Percentiles rank a stretch among this genome's conserved stretches.
Evolutionary conservation across 176 grass and related monocot genomes (phyloP).

Genomic region (Rhynchospora breviuscula): DNA sequence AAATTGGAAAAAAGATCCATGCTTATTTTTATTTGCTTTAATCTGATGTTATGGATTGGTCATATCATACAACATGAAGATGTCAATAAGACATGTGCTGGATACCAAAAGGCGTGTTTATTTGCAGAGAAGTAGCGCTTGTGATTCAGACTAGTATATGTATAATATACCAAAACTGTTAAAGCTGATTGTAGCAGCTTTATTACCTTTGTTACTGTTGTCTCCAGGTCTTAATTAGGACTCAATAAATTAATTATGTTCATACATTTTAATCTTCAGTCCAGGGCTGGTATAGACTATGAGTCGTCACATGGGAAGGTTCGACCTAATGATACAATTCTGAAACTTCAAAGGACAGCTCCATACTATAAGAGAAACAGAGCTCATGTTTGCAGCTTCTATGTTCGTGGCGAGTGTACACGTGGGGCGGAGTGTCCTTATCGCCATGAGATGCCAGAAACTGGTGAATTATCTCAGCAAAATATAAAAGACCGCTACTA

Average conservation of each 20-base stretch:
- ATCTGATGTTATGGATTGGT: not conserved
- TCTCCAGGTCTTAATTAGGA: not conserved
- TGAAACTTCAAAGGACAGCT: conserved; percentile 95
- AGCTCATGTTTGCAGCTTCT: conserved; percentile 98
- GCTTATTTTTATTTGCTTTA: not conserved
- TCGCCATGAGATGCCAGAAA: conserved; percentile 99
- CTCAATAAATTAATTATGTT: not conserved
- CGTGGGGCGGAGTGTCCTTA: conserved; percentile 94
- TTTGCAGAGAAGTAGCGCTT: not conserved
- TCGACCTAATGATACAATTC: conserved; percentile 76
- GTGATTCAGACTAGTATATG: not conserved
- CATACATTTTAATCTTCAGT: conserved; percentile 37
- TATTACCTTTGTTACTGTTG: not conserved
- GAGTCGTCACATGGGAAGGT: conserved; percentile 87
- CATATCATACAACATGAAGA: not conserved
- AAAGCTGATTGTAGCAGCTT: not conserved
- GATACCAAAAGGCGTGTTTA: not conserved
- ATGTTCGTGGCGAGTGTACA: conserved; percentile 89
- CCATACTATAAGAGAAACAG: conserved; percentile 98
- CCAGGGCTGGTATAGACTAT: conserved; percentile 90
- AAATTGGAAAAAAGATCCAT: not conserved
- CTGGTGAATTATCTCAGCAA: conserved; percentile 93
- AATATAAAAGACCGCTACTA: conserved; percentile 99
- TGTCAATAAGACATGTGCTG: not conserved
- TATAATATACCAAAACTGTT: not conserved